Base-by-base conservation (phyloP, 805 yeast species). In the Cyberlindnera nakhonratchasimensis region DNA sequence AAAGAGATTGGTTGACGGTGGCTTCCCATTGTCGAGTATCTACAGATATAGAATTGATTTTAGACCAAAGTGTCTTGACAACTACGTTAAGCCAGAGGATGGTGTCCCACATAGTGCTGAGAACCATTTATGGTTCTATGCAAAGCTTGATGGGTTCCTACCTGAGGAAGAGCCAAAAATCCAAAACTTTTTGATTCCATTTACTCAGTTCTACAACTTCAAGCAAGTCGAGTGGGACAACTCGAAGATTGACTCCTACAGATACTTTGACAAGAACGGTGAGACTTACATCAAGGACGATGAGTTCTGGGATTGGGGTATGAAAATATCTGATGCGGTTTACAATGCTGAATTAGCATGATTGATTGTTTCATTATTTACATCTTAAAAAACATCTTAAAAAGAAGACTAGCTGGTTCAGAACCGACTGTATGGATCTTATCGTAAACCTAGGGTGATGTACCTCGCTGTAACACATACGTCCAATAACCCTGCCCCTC, bases 241-340 rank as follows among this genome's bases (percentile, higher is more conserved):
- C 46, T 43, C 46, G 14, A 39, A 53, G 28, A 24, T 44, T 12
- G 46, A 57, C 32, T 56, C 54, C 10, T 67, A 71, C 68, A 60
- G 55, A 11, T 51, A 61, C 17, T 39, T 48, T 5, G 58, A 55
- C 36, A 39, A 46, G 29, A 58, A 60, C 40, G 71, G 71, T 14
- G 26, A 53, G 1, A 48, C 53, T 12, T 45, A 41, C 19, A 52
- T 57, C 25, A 51, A 48, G 17, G 57, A 55, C 7, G 72, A 67
- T 48, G 53, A 55, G 12, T 48, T 51, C 29, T 67, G 71, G 72
- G 61, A 62, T 11, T 62, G 67, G 66, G 67, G 66, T 22, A 45
- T 59, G 36, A 61, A 61, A 38, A 66, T 66, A 24, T 53, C 69
- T 3, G 50, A 56, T 25, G 55, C 57, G 9, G 62, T 63, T 25